phyloP scores from a whole-genome alignment of 805 yeast species.

The Allodekkera sacchari region DNA sequence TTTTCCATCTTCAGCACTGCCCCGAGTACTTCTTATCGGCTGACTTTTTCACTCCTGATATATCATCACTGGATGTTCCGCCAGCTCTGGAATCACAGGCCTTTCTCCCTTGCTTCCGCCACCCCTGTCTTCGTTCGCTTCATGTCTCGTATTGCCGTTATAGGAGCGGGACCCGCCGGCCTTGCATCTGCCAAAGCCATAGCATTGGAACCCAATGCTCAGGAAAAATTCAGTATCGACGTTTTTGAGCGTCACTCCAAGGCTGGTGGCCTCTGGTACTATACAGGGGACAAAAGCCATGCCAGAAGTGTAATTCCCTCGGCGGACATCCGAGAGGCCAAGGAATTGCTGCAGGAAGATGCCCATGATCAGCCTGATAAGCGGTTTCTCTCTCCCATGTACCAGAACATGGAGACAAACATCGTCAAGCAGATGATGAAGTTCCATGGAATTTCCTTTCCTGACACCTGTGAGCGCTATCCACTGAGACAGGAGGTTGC shows the following conservation, averaged over 20 bases:
- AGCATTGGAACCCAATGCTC: constrained; percentile 23
- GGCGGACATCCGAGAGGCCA: constrained; percentile 7
- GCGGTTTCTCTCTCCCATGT: constrained; percentile 25
- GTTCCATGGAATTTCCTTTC: constrained; percentile 23
- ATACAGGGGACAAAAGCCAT: constrained; percentile 20
- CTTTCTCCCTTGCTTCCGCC: no score
- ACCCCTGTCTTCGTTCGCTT: no score
- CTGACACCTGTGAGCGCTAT: constrained; percentile 37
- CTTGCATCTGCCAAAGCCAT: constrained; percentile 26
- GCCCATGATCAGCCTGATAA: constrained; percentile 8
- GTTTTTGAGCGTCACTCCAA: constrained; percentile 23
- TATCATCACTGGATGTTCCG: no score
- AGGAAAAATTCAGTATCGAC: constrained; percentile 15
- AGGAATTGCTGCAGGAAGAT: constrained; percentile 11
- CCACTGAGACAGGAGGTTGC: constrained; percentile 56
- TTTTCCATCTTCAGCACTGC: no score
- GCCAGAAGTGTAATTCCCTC: constrained; percentile 19
- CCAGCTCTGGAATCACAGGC: no score
- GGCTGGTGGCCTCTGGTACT: constrained; percentile 28
- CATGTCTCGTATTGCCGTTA: constrained; percentile 25
- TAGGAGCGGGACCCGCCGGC: constrained; percentile 30
- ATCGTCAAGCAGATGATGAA: constrained; percentile 24
- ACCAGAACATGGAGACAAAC: constrained; percentile 27
- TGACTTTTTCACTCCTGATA: no score
- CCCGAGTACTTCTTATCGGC: no score